Evolutionary conservation across 2,329 filamentous ascomycete genomes (phyloP).

Genomic region (Botrytis elliptica): DNA sequence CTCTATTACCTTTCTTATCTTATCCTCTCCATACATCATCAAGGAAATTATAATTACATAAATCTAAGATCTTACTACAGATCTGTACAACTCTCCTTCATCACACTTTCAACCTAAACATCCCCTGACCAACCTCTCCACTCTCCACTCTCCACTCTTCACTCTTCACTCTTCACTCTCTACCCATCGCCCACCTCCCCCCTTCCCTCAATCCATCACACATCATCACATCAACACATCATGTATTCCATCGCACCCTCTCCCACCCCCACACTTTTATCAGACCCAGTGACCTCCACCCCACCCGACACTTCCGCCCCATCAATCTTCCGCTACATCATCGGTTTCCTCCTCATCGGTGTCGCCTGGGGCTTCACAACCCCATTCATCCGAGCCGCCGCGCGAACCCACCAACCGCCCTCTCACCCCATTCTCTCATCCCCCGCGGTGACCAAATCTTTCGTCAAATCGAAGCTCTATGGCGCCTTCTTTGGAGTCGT

Average conservation of each 20-base stretch:
- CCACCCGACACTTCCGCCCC: slow-evolving; percentile 38
- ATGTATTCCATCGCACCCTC: slow-evolving; percentile 20
- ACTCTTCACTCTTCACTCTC: background rate
- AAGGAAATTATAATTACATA: background rate
- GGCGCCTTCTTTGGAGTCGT: slow-evolving; percentile 70
- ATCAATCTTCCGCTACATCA: slow-evolving; percentile 73
- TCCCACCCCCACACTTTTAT: slow-evolving; percentile 14
- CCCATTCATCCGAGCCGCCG: slow-evolving; percentile 85
- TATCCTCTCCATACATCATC: background rate
- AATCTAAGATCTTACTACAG: background rate
- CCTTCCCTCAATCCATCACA: background rate
- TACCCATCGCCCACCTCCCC: background rate
- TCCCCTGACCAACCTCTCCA: background rate
- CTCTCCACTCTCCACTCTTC: background rate
- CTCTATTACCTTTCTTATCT: background rate
- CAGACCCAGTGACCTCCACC: slow-evolving; percentile 8
- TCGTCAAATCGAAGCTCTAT: slow-evolving; percentile 61
- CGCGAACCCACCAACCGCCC: slow-evolving; percentile 68
- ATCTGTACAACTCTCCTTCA: background rate
- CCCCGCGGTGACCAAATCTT: slow-evolving; percentile 53
- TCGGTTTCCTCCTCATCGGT: slow-evolving; percentile 87
- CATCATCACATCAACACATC: background rate
- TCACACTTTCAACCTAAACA: background rate
- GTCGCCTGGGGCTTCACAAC: slow-evolving; percentile 92
- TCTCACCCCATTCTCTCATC: slow-evolving; percentile 54